Evolutionary conservation across 2,329 filamentous ascomycete species (phyloP), one percentile per base, ranked within the genome.

Genomic region (Raffaelea arxii): DNA sequence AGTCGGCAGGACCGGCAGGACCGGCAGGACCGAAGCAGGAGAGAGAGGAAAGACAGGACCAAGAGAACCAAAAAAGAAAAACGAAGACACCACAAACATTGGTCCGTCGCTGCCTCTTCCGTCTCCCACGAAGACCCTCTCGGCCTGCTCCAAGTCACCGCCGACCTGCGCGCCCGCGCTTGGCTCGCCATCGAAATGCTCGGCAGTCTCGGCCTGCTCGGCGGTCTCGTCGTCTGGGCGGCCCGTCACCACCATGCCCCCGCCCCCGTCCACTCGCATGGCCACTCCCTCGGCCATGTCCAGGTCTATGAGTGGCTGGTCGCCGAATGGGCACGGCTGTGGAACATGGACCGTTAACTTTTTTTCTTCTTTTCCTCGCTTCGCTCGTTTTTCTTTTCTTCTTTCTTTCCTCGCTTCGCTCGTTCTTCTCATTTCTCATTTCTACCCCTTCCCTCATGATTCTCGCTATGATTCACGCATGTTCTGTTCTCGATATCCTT

Each of bases 161-260:
- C 84, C 19, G 75, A 79, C 30, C 58, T 94, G 35, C 80, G 75
- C 54, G 72, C 74, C 39, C 75, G 74, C 40, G 77, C 85, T 1
- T 81, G 81, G 68, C 62, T 84, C 41, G 74, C 84, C 1, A 66
- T 94, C 32, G 84, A 90, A 59, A 68, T 94, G 6, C 63, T 90
- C 21, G 84, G 87, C 14, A 80, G 84, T 44, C 70, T 89, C 45
- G 82, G 88, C 1, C 67, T 92, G 24, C 61, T 94, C 3, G 84
- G 87, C 4, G 86, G 84, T 14, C 60, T 91, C 30, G 77, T 80
- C 21, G 69, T 85, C 42, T 86, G 78, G 77, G 59, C 82, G 43
- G 52, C 57, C 6, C 55, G 50, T 41, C 53, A 61, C 18, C 56
- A 58, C 30, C n/a, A n/a, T n/a, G n/a, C n/a, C n/a, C n/a, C n/a